These are phyloP conservation scores for Porphyra umbilicalis DNA, from an alignment of 31 red algal species.

Conservation along the genomic window DNA sequence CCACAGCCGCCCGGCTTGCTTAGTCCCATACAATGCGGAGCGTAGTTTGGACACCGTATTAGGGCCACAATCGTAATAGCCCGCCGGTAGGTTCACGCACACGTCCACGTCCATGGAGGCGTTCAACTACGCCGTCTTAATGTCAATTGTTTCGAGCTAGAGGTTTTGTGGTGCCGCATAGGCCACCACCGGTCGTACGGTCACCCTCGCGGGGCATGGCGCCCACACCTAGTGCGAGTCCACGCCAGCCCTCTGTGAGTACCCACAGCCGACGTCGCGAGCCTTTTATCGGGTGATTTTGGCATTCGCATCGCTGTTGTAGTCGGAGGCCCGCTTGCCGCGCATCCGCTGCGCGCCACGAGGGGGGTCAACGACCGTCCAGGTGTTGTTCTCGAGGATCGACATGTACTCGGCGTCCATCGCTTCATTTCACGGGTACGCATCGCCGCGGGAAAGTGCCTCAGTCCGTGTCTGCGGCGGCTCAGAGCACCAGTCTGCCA, in stretches of 20 bases:
- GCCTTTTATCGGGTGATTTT: neutral
- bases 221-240: no score
- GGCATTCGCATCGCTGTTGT: neutral
- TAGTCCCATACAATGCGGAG: slow-evolving; percentile 24
- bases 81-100: slow-evolving; percentile 16
- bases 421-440: neutral
- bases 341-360: neutral
- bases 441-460: slow-evolving; percentile 2
- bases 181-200: no score
- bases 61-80: slow-evolving; percentile 9
- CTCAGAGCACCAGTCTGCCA: neutral
- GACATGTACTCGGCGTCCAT: slow-evolving; percentile 6
- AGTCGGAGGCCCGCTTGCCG: slow-evolving; percentile 9
- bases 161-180: no score
- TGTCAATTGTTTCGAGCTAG: no score
- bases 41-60: slow-evolving; percentile 1
- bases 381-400: neutral
- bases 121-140: no score
- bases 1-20: slow-evolving; percentile 19
- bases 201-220: no score
- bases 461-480: neutral
- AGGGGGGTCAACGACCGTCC: slow-evolving; percentile 1
- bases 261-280: neutral
- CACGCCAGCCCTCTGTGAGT: no score
- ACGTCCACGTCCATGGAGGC: slow-evolving; percentile 47